A percentile compares a stretch with the other conserved stretches of the same genome.
Conservation (phyloP, 257 asterid genomes). For the Solanum lycopersicoides region DNA sequence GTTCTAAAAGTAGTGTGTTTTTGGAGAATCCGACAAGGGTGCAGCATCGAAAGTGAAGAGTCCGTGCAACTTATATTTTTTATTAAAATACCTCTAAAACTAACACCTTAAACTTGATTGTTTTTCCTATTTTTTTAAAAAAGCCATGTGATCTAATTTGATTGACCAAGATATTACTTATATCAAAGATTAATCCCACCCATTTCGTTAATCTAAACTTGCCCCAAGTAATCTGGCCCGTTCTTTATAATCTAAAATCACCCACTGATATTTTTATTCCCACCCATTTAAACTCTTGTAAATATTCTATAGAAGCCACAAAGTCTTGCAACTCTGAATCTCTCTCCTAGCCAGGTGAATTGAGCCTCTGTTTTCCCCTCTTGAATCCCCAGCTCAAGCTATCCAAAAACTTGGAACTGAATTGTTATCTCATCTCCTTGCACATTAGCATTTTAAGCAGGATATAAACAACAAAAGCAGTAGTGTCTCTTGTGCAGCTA, state of each 20-base stretch:
- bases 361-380: conserved; percentile 55
- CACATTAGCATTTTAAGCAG: conserved; percentile 69
- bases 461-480: conserved; percentile 67
- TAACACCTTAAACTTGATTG: not conserved
- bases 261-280: not conserved
- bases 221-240: not conserved
- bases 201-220: not conserved
- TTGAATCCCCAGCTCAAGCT: conserved; percentile 77
- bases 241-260: not conserved
- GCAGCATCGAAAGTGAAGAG: not conserved
- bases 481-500: conserved; percentile 75
- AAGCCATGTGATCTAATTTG: not conserved
- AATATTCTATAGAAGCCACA: conserved; percentile 84
- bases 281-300: conserved; percentile 35
- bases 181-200: not conserved
- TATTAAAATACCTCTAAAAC: not conserved
- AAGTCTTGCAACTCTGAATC: conserved; percentile 43
- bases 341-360: conserved; percentile 65
- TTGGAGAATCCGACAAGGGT: not conserved
- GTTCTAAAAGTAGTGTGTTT: no score
- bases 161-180: not conserved
- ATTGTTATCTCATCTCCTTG: conserved; percentile 66
- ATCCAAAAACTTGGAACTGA: conserved; percentile 78
- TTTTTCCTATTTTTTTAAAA: not conserved
- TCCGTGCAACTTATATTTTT: not conserved